These are phyloP conservation scores for Phytophthora sansomeana DNA, from an alignment of 352 stramenopile species.

Conservation along the genomic window DNA sequence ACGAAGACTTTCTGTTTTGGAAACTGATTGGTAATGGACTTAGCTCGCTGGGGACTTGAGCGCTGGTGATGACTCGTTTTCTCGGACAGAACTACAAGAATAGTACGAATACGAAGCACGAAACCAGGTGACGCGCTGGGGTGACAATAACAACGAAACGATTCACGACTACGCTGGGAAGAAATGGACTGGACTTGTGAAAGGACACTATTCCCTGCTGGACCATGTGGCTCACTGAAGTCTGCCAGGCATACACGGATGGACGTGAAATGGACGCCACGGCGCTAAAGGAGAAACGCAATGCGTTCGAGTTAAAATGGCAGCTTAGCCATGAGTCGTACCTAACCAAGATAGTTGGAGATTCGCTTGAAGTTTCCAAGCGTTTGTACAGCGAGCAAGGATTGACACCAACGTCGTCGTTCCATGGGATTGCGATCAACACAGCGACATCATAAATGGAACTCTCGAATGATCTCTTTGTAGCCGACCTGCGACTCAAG, in stretches of 20 bases:
- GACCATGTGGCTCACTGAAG: conserved; percentile 75
- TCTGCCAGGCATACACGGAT: conserved; percentile 66
- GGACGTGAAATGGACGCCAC: conserved; percentile 60
- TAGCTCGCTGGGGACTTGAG: too few relatives aligned
- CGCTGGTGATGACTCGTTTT: too few relatives aligned
- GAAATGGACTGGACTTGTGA: conserved; percentile 77
- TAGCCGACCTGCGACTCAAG: background rate
- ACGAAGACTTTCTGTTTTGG: too few relatives aligned
- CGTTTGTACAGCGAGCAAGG: conserved; percentile 65
- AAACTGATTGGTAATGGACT: too few relatives aligned
- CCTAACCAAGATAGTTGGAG: conserved; percentile 49
- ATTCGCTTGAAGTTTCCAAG: conserved; percentile 59
- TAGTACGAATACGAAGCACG: too few relatives aligned
- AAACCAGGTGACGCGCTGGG: conserved; percentile 80
- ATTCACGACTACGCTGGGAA: conserved; percentile 82
- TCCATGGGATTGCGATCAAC: conserved; percentile 15
- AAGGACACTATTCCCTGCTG: conserved; percentile 75
- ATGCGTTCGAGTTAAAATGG: too few relatives aligned
- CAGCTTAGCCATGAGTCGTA: conserved; percentile 63
- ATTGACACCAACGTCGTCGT: conserved; percentile 25
- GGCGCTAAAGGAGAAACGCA: conserved; percentile 50
- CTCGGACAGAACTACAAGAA: too few relatives aligned
- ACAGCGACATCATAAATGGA: conserved; percentile 9
- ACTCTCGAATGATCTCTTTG: too few relatives aligned
- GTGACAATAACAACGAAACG: conserved; percentile 76